phyloP scores from a whole-genome alignment of 495 filamentous ascomycete species.

The Eremomyces bilateralis region DNA sequence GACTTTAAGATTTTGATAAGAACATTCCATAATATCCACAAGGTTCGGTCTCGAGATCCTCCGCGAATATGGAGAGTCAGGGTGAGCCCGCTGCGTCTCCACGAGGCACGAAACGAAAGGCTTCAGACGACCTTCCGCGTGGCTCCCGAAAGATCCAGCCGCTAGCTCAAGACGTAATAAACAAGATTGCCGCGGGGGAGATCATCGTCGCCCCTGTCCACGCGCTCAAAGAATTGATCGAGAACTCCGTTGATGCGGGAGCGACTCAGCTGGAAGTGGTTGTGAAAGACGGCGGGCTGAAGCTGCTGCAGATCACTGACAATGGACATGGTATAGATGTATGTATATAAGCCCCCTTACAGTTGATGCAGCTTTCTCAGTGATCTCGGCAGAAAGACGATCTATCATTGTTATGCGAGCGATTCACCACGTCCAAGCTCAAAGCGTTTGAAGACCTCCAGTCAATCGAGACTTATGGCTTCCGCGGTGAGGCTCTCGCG shows the following conservation, averaged over 20 bases:
- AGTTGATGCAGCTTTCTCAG: no score
- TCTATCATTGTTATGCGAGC: slow-evolving; percentile 79
- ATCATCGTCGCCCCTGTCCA: slow-evolving; percentile 97
- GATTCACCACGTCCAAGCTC: slow-evolving; percentile 93
- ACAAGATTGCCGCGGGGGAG: slow-evolving; percentile 98
- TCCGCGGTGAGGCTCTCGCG: slow-evolving; percentile 87
- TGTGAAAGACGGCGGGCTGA: slow-evolving; percentile 91
- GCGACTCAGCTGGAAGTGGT: slow-evolving; percentile 80
- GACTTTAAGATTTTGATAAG: not conserved
- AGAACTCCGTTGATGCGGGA: slow-evolving; percentile 93
- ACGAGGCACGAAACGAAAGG: slow-evolving; percentile 13
- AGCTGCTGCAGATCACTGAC: slow-evolving; percentile 90
- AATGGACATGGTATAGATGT: slow-evolving; percentile 96
- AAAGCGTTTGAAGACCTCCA: slow-evolving; percentile 87
- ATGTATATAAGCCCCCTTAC: slow-evolving; percentile 15
- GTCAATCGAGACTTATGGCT: slow-evolving; percentile 87
- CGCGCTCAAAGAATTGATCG: slow-evolving; percentile 90
- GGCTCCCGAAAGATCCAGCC: slow-evolving; percentile 63
- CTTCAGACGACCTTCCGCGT: slow-evolving; percentile 6
- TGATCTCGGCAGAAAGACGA: slow-evolving; percentile 34
- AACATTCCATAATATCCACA: not conserved
- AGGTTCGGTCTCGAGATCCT: not conserved
- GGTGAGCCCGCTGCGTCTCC: not conserved
- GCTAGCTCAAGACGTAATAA: slow-evolving; percentile 86
- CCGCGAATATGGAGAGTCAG: no score